A percentile compares a stretch with the other conserved stretches of the same genome.
Conservation (phyloP, 371 early-diverging fungal species). For the Batrachochytrium dendrobatidis region DNA sequence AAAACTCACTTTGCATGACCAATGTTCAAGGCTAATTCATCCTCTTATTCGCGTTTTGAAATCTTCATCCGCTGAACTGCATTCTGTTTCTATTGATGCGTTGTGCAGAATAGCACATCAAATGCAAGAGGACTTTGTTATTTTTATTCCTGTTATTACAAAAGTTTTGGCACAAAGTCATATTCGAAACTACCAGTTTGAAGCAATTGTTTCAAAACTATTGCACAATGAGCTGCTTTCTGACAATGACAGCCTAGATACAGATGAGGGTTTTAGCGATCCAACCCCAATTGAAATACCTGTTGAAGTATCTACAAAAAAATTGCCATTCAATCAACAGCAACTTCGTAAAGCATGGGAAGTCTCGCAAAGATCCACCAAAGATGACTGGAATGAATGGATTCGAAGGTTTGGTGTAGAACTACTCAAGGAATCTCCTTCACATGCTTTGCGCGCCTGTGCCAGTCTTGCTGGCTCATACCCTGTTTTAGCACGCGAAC, state of each 20-base stretch:
- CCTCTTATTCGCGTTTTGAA: slow-evolving; percentile 71
- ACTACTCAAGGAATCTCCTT: slow-evolving; percentile 92
- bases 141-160: slow-evolving; percentile 83
- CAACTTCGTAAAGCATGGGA: slow-evolving; percentile 91
- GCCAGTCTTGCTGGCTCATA: slow-evolving; percentile 74
- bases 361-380: slow-evolving; percentile 78
- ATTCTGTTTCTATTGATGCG: slow-evolving; percentile 69
- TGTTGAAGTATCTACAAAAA: slow-evolving; percentile 24
- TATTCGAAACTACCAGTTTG: slow-evolving; percentile 65
- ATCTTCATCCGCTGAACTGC: slow-evolving; percentile 45
- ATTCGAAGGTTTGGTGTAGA: slow-evolving; percentile 84
- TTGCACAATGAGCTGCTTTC: slow-evolving; percentile 73
- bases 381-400: slow-evolving; percentile 97
- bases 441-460: slow-evolving; percentile 90
- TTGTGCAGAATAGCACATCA: slow-evolving; percentile 80
- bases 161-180: slow-evolving; percentile 52
- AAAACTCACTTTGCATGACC: slow-evolving; percentile 80
- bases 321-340: slow-evolving; percentile 78
- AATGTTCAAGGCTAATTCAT: slow-evolving; percentile 86
- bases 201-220: slow-evolving; percentile 62
- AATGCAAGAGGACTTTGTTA: slow-evolving; percentile 77
- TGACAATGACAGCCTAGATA: slow-evolving; percentile 47
- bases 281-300: background rate
- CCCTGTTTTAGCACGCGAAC: slow-evolving; percentile 76
- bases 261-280: slow-evolving; percentile 16